Conservation (phyloP, 2,329 filamentous ascomycete genomes). For the Cladosporium sp. region DNA sequence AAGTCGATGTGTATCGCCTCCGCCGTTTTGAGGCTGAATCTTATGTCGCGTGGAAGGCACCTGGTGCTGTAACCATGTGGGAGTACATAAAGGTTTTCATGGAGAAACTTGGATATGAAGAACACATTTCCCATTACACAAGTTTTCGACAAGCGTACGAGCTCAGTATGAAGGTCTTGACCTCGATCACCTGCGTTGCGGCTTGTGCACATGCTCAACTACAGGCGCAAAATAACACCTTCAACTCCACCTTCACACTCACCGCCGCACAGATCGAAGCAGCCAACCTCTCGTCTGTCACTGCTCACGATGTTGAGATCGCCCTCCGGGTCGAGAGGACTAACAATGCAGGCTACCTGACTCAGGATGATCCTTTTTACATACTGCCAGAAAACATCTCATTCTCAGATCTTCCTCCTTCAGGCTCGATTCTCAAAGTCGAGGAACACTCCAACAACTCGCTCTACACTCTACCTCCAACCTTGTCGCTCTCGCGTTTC, state of each 20-base stretch:
- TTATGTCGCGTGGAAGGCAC: not conserved
- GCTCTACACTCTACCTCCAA: slow-evolving; percentile 46
- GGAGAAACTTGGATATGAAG: not conserved
- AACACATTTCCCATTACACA: not conserved
- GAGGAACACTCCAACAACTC: slow-evolving; percentile 44
- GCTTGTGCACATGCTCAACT: not conserved
- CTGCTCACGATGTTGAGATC: slow-evolving; percentile 30
- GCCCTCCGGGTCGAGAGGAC: slow-evolving; percentile 34
- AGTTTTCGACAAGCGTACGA: not conserved
- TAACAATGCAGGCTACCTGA: slow-evolving; percentile 32
- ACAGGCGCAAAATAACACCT: slow-evolving; percentile 28
- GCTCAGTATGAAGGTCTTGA: not conserved
- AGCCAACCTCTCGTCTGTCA: slow-evolving; percentile 26
- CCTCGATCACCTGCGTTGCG: not conserved
- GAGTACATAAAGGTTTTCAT: not conserved
- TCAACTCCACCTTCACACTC: slow-evolving; percentile 32
- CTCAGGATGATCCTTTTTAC: slow-evolving; percentile 46
- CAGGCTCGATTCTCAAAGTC: slow-evolving; percentile 46
- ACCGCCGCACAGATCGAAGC: slow-evolving; percentile 26
- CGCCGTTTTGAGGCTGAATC: slow-evolving; percentile 1
- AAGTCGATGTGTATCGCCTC: not conserved
- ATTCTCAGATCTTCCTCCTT: slow-evolving; percentile 25
- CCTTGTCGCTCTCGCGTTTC: slow-evolving; percentile 51
- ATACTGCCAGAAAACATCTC: slow-evolving; percentile 31
- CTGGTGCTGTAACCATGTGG: not conserved